These are phyloP conservation scores for Debaryomycetaceae sp. DNA, from an alignment of 1,139 yeast genomes.

Conservation along the genomic window DNA sequence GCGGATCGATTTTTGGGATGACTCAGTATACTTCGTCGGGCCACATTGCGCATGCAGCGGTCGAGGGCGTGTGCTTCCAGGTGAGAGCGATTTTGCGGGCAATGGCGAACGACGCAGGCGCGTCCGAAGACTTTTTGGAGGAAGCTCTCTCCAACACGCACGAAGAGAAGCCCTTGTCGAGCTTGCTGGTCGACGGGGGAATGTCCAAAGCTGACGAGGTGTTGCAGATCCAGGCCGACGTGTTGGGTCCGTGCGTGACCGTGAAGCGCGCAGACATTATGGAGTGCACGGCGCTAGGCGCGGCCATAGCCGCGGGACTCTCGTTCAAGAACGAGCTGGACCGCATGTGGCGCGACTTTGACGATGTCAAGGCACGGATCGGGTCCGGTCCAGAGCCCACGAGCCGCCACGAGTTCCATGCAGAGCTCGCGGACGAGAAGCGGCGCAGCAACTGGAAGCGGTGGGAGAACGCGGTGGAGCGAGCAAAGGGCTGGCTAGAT, in stretches of 20 bases:
- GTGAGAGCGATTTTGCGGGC: slow-evolving; percentile 85
- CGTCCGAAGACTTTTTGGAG: slow-evolving; percentile 36
- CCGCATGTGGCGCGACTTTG: slow-evolving; percentile 65
- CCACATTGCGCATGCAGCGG: slow-evolving; percentile 87
- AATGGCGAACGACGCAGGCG: slow-evolving; percentile 77
- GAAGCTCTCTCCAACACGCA: slow-evolving; percentile 31
- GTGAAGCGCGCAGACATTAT: slow-evolving; percentile 73
- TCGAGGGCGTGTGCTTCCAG: slow-evolving; percentile 93
- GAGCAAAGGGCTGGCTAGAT: slow-evolving; percentile 69
- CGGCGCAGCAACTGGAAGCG: slow-evolving; percentile 58
- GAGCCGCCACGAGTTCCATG: slow-evolving; percentile 37
- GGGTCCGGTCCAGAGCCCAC: slow-evolving; percentile 20
- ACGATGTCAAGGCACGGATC: slow-evolving; percentile 41
- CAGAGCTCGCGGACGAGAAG: slow-evolving; percentile 47
- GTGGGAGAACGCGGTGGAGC: slow-evolving; percentile 75
- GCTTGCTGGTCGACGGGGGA: slow-evolving; percentile 85
- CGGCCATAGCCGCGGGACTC: slow-evolving; percentile 92
- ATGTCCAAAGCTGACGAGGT: slow-evolving; percentile 89
- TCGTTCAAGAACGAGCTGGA: slow-evolving; percentile 48
- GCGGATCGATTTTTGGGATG: slow-evolving; percentile 89
- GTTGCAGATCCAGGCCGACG: slow-evolving; percentile 90
- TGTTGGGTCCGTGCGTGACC: slow-evolving; percentile 75
- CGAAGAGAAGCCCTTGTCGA: slow-evolving; percentile 37
- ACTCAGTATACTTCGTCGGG: slow-evolving; percentile 81
- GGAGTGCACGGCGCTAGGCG: slow-evolving; percentile 94